These are phyloP conservation scores for Leptodermis oblonga DNA, from an alignment of 257 asterid genomes.

Conservation along the genomic window DNA sequence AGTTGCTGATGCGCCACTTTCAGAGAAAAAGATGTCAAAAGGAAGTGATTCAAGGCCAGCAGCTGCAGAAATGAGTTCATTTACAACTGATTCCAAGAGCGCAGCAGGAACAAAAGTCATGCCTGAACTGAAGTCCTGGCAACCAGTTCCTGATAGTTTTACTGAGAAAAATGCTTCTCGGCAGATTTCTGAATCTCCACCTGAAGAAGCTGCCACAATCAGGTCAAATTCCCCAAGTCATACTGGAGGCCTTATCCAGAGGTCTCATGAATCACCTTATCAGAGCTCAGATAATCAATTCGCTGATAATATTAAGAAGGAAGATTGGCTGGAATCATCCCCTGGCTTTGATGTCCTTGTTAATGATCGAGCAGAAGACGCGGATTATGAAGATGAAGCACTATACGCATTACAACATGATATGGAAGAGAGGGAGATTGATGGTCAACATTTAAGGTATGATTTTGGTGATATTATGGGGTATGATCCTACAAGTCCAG, in stretches of 20 bases:
- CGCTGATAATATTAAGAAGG: constrained; percentile 22
- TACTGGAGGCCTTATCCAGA: constrained; percentile 16
- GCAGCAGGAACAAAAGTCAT: constrained; percentile 8
- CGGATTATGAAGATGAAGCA: constrained; percentile 25
- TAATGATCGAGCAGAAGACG: constrained; percentile 25
- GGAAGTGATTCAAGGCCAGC: constrained; percentile 24
- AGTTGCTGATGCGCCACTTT: constrained; percentile 14
- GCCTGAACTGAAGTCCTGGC: constrained; percentile 14
- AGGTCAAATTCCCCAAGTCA: constrained; percentile 20
- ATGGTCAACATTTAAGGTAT: constrained; percentile 19
- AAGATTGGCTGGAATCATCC: constrained; percentile 35
- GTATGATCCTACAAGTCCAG: constrained; percentile 28
- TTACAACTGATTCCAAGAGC: constrained; percentile 12
- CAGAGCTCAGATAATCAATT: constrained; percentile 27
- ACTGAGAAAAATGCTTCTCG: constrained; percentile 16
- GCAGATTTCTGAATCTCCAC: constrained; percentile 20
- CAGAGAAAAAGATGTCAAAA: constrained; percentile 23
- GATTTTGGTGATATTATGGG: constrained; percentile 24
- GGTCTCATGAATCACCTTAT: constrained; percentile 16
- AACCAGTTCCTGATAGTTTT: constrained; percentile 1
- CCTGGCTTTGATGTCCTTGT: constrained; percentile 45
- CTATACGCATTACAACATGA: constrained; percentile 20
- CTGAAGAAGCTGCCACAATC: constrained; percentile 28
- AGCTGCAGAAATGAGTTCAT: constrained; percentile 16
- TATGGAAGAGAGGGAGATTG: constrained; percentile 19